Base-by-base conservation (phyloP, 345 rosid species). In the Hypericum perforatum region DNA sequence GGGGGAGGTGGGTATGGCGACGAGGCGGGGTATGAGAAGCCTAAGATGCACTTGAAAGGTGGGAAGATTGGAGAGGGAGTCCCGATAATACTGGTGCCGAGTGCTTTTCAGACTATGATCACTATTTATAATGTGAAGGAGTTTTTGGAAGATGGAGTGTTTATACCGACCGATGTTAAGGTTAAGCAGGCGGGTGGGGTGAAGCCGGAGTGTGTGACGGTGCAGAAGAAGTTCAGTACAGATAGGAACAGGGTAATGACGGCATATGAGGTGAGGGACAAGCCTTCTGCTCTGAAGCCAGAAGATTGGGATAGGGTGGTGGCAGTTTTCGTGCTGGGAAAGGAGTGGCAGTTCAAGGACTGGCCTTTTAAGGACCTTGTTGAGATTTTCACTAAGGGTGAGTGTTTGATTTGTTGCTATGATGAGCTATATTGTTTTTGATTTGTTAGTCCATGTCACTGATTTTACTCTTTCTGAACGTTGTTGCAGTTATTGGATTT, bases 321-420 rank as follows among this genome's bases (percentile, higher is more conserved):
- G 58, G 90, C 96, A 0, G 95, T 82, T 54, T 88, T 88, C 6
- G 94, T 88, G 10, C 58, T 88, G 77, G 98, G 98, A 5, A 92
- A 92, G 57, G 95, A 92, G 66, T 88, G 98, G 98, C 98, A 92
- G 75, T 92, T 92, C 70, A 92, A 88, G 70, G 98, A 88, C 38
- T 92, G 97, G 96, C 98, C 98, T 53, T 92, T 76, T 56, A 88
- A 85, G 82, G 98, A 85, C 56, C 95, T 85, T 52, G 90, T 88
- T 15, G 95, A 88, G 81, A 85, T 88, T 29, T 92, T 92, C 62
- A 92, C 82, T 58, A 85, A 71, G 80, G 85, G 96, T 92, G 69
- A 72, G 95, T 54, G 16, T 51, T 37, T 54, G 52, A 47, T 40
- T 38, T 46, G 11, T 45, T 49, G 15, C 7, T 11, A 2, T 32